Evolutionary conservation across 1,284 basidiomycete species (phyloP).

Genomic region (Ustilago hordei): DNA sequence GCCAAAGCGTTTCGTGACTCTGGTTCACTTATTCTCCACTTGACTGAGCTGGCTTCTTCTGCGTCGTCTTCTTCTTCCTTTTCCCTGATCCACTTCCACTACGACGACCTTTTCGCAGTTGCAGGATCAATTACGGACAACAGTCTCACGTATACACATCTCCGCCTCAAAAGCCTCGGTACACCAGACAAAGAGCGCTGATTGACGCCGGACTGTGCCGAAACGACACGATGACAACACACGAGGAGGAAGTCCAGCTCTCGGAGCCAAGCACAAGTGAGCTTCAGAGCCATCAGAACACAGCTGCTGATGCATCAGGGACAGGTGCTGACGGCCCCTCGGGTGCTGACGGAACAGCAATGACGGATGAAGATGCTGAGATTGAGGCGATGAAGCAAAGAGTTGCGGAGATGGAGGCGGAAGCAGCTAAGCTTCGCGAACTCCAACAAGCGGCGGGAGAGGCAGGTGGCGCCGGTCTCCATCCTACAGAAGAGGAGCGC

Average conservation of each 20-base stretch:
- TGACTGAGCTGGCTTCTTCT: conserved; percentile 17
- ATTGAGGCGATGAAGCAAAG: conserved; percentile 83
- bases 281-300: conserved; percentile 14
- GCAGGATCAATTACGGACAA: background rate
- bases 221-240: conserved; percentile 36
- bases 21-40: conserved; percentile 26
- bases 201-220: background rate
- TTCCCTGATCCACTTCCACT: conserved; percentile 7
- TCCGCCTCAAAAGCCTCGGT: background rate
- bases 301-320: conserved; percentile 11
- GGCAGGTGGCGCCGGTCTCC: conserved; percentile 53
- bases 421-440: conserved; percentile 87
- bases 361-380: conserved; percentile 69
- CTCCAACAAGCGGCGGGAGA: conserved; percentile 86
- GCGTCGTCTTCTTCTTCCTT: conserved; percentile 3
- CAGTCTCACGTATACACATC: background rate
- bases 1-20: background rate
- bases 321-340: background rate
- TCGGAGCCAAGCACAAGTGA: conserved; percentile 43
- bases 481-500: conserved; percentile 68
- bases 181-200: background rate
- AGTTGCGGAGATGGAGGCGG: conserved; percentile 83
- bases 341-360: conserved; percentile 23
- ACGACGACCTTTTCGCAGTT: background rate
- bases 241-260: conserved; percentile 50